Conservation (phyloP, 1,139 yeast species). For the Torulaspora pretoriensis region DNA sequence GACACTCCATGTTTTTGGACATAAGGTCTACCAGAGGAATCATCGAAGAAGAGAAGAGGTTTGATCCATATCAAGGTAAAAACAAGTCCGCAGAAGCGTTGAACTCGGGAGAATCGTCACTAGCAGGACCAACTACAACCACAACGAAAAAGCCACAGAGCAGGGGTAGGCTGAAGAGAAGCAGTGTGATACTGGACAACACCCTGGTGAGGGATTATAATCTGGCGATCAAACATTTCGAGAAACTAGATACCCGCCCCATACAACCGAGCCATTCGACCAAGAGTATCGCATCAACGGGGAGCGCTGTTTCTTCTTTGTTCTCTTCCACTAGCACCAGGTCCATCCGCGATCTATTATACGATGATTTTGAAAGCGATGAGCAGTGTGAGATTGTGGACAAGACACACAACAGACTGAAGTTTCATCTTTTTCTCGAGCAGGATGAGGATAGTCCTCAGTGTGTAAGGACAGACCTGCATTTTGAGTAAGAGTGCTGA, state of each 20-base stretch:
- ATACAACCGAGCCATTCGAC: constrained; percentile 16
- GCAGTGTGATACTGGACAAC: constrained; percentile 28
- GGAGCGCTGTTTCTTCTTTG: constrained; percentile 21
- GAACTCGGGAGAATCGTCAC: constrained; percentile 1
- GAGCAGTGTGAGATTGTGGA: constrained; percentile 5
- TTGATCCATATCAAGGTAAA: constrained; percentile 10
- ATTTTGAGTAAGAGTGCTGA: constrained; percentile 7
- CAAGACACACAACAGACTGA: neutral
- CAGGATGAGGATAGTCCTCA: neutral
- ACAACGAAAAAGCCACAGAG: constrained; percentile 6
- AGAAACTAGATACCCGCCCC: constrained; percentile 8
- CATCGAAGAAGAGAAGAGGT: neutral
- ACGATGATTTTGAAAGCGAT: constrained; percentile 17
- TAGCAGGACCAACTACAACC: neutral
- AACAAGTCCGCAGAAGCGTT: constrained; percentile 11
- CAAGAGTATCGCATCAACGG: constrained; percentile 16
- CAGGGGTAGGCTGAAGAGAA: constrained; percentile 21
- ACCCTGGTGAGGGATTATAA: constrained; percentile 29
- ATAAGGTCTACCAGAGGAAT: constrained; percentile 6
- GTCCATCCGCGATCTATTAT: constrained; percentile 22
- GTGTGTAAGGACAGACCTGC: constrained; percentile 9
- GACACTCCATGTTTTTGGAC: constrained; percentile 24
- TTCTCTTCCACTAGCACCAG: constrained; percentile 16
- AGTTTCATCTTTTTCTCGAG: neutral
- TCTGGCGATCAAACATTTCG: constrained; percentile 23